Conservation (phyloP, 2,329 filamentous ascomycete genomes). For the Fusarium transvaalense region DNA sequence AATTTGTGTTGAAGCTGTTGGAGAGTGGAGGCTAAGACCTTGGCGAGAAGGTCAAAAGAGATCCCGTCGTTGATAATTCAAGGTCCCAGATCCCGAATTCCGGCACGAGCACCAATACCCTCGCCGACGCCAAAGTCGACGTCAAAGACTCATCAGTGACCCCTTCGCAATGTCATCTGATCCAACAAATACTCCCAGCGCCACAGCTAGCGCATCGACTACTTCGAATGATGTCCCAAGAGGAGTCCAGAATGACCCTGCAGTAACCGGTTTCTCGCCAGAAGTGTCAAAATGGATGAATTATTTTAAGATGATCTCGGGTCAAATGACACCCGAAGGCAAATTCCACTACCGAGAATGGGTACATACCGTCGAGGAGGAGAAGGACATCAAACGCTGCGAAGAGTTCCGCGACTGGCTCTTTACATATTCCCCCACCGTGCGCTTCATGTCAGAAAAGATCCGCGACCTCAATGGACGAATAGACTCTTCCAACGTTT, state of each 20-base stretch:
- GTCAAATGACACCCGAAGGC: slow-evolving; percentile 76
- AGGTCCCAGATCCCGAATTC: slow-evolving; percentile 14
- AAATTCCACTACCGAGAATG: slow-evolving; percentile 81
- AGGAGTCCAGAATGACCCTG: slow-evolving; percentile 68
- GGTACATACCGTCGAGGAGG: slow-evolving; percentile 81
- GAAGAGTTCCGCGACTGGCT: slow-evolving; percentile 87
- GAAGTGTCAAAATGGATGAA: slow-evolving; percentile 78
- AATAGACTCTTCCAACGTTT: slow-evolving; percentile 79
- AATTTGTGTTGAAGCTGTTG: slow-evolving; percentile 26
- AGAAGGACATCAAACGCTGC: slow-evolving; percentile 82
- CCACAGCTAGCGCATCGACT: slow-evolving; percentile 37
- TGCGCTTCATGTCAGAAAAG: slow-evolving; percentile 88
- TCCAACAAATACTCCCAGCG: slow-evolving; percentile 22
- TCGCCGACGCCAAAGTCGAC: slow-evolving; percentile 7
- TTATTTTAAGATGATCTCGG: slow-evolving; percentile 85
- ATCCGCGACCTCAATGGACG: slow-evolving; percentile 82
- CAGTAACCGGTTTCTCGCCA: slow-evolving; percentile 73
- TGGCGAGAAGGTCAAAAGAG: slow-evolving; percentile 34
- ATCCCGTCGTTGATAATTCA: slow-evolving; percentile 13
- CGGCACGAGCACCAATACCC: slow-evolving; percentile 4
- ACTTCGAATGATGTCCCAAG: slow-evolving; percentile 38
- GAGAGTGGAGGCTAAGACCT: slow-evolving; percentile 16
- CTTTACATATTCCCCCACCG: slow-evolving; percentile 84
- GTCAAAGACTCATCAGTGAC: neutral
- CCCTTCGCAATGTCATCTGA: slow-evolving; percentile 40